Conservation (phyloP, 768 basidiomycete genomes). For the Rhodotorula diobovata region DNA sequence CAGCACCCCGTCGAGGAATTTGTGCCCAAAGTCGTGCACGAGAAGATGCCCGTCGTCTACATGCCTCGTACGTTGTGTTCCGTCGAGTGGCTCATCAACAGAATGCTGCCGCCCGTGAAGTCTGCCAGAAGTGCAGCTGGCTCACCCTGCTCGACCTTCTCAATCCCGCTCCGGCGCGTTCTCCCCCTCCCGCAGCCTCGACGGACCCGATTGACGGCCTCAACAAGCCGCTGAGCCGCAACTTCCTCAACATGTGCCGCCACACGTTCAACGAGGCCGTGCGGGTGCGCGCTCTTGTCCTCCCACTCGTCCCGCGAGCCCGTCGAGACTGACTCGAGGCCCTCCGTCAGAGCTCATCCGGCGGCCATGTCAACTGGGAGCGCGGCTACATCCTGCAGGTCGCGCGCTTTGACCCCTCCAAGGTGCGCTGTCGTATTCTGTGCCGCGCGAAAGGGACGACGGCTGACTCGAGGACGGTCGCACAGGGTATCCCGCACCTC, state of each 20-base stretch:
- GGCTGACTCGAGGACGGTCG: too few relatives aligned
- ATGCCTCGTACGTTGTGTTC: slow-evolving; percentile 17
- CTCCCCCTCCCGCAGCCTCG: slow-evolving; percentile 10
- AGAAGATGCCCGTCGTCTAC: slow-evolving; percentile 48
- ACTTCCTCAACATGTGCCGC: slow-evolving; percentile 43
- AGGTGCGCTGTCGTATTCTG: too few relatives aligned
- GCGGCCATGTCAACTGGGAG: slow-evolving; percentile 47
- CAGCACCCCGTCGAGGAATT: slow-evolving; percentile 88
- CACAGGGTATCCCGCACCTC: slow-evolving; percentile 45
- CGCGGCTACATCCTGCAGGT: slow-evolving; percentile 85
- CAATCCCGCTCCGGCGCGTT: too few relatives aligned
- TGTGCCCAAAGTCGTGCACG: slow-evolving; percentile 76
- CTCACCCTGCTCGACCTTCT: neutral
- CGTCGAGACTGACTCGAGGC: neutral
- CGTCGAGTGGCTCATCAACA: slow-evolving; percentile 37
- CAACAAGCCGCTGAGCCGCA: slow-evolving; percentile 69
- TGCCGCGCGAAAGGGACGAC: too few relatives aligned
- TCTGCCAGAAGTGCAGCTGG: too few relatives aligned
- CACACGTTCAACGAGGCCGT: slow-evolving; percentile 45
- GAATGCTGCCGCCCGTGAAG: slow-evolving; percentile 9
- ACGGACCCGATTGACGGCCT: slow-evolving; percentile 70
- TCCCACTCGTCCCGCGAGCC: neutral
- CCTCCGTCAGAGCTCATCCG: slow-evolving; percentile 41
- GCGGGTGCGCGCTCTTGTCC: neutral
- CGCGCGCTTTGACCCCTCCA: slow-evolving; percentile 87